Evolutionary conservation across 495 filamentous ascomycete genomes (phyloP).

Genomic region (Penicillium chermesinum): DNA sequence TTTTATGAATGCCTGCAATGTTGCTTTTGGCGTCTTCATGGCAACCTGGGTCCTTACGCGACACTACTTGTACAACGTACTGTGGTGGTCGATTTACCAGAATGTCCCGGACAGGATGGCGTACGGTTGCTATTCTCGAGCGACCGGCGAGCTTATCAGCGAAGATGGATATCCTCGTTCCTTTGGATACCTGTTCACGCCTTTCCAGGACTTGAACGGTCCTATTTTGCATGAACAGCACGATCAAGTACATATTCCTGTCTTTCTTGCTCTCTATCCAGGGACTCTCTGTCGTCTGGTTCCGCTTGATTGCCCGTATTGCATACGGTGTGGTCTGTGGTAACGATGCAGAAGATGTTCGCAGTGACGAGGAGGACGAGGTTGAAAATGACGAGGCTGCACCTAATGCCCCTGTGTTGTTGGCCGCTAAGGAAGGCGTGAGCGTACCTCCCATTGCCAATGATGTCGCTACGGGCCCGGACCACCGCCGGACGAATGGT

Average conservation of each 20-base stretch:
- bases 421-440: slow-evolving; percentile 23
- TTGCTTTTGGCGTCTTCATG: slow-evolving; percentile 83
- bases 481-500: slow-evolving; percentile 44
- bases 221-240: slow-evolving; percentile 70
- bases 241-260: slow-evolving; percentile 70
- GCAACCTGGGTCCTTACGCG: slow-evolving; percentile 77
- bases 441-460: slow-evolving; percentile 18
- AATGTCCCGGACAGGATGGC: slow-evolving; percentile 58
- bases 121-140: slow-evolving; percentile 65
- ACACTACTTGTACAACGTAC: slow-evolving; percentile 70
- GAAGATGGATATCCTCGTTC: slow-evolving; percentile 52
- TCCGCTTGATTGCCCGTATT: slow-evolving; percentile 78
- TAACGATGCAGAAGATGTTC: slow-evolving; percentile 74
- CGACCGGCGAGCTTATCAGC: slow-evolving; percentile 49
- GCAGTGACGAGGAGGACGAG: slow-evolving; percentile 81
- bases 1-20: slow-evolving; percentile 69
- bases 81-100: slow-evolving; percentile 77
- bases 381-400: slow-evolving; percentile 45
- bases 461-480: slow-evolving; percentile 34
- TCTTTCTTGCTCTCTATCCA: slow-evolving; percentile 73
- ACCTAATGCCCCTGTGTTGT: slow-evolving; percentile 38
- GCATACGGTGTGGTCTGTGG: slow-evolving; percentile 71
- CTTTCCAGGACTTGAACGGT: slow-evolving; percentile 62
- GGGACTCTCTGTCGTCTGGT: slow-evolving; percentile 78
- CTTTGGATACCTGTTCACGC: slow-evolving; percentile 58